phyloP scores from a whole-genome alignment of 495 filamentous ascomycete species.

The Pyrenopolyporus hunteri region DNA sequence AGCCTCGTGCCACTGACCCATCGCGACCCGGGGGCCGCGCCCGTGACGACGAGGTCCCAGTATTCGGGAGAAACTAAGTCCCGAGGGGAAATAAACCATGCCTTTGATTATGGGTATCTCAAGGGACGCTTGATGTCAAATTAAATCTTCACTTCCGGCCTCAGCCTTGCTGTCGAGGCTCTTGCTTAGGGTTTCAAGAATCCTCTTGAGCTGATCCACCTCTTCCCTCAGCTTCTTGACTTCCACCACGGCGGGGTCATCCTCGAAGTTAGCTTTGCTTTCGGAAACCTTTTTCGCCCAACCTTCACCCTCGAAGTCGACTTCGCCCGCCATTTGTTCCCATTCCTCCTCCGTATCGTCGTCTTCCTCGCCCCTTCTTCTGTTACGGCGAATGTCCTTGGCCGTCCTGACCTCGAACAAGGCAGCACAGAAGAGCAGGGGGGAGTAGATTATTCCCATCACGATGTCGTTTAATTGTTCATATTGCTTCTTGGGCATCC shows the following conservation, averaged over 20 bases:
- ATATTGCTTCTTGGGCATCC: conserved; percentile 73
- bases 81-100: no score
- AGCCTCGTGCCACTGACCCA: no score
- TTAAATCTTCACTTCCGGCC: conserved; percentile 18
- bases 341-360: conserved; percentile 90
- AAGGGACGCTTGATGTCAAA: conserved; percentile 3
- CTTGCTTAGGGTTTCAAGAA: conserved; percentile 26
- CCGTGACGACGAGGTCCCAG: no score
- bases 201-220: conserved; percentile 65
- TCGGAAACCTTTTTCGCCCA: conserved; percentile 78
- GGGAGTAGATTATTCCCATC: conserved; percentile 87
- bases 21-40: no score
- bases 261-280: conserved; percentile 78
- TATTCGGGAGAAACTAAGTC: no score
- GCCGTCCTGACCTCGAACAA: conserved; percentile 76
- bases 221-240: conserved; percentile 71
- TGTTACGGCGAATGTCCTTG: conserved; percentile 68
- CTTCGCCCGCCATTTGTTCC: conserved; percentile 75
- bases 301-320: conserved; percentile 79
- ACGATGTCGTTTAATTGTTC: conserved; percentile 81
- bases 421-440: conserved; percentile 80
- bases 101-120: background rate
- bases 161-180: conserved; percentile 6
- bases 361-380: conserved; percentile 82
- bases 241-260: conserved; percentile 71